Evolutionary conservation across 495 filamentous ascomycete genomes (phyloP).

Genomic region (Talaromyces thailandensis): DNA sequence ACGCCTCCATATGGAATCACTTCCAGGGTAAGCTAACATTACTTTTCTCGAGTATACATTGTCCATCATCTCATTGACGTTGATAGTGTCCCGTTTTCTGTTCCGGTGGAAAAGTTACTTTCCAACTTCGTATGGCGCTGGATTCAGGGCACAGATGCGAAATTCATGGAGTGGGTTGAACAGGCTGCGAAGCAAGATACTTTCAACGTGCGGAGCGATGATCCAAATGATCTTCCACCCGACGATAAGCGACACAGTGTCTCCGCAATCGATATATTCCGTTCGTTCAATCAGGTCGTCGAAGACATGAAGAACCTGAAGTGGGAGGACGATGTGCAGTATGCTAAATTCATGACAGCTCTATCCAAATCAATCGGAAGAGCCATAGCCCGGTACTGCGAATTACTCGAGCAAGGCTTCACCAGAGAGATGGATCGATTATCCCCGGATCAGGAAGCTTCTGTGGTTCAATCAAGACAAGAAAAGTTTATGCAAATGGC

Average conservation of each 20-base stretch:
- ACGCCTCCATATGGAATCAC: slow-evolving; percentile 60
- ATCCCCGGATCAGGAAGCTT: slow-evolving; percentile 77
- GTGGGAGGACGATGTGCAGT: slow-evolving; percentile 89
- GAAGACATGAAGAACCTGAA: slow-evolving; percentile 78
- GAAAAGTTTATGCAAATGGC: slow-evolving; percentile 87
- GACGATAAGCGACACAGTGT: slow-evolving; percentile 88
- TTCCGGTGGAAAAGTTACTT: slow-evolving; percentile 76
- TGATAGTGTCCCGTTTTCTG: slow-evolving; percentile 56
- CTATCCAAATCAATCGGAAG: slow-evolving; percentile 76
- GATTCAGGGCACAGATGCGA: slow-evolving; percentile 72
- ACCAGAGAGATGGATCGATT: slow-evolving; percentile 86
- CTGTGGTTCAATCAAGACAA: slow-evolving; percentile 68
- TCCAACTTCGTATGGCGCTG: slow-evolving; percentile 93
- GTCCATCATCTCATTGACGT: neutral
- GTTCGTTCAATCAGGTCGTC: slow-evolving; percentile 81
- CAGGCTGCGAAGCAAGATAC: slow-evolving; percentile 81
- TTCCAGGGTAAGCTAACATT: slow-evolving; percentile 44
- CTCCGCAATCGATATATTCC: slow-evolving; percentile 89
- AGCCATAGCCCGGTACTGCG: slow-evolving; percentile 84
- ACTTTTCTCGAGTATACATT: neutral
- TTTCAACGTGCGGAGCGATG: slow-evolving; percentile 60
- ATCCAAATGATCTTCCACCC: slow-evolving; percentile 48
- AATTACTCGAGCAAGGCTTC: slow-evolving; percentile 80
- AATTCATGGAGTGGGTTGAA: slow-evolving; percentile 77
- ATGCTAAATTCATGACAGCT: slow-evolving; percentile 97